Base-by-base conservation (phyloP, 140 eudicot species). In the Flaveria floridana region DNA sequence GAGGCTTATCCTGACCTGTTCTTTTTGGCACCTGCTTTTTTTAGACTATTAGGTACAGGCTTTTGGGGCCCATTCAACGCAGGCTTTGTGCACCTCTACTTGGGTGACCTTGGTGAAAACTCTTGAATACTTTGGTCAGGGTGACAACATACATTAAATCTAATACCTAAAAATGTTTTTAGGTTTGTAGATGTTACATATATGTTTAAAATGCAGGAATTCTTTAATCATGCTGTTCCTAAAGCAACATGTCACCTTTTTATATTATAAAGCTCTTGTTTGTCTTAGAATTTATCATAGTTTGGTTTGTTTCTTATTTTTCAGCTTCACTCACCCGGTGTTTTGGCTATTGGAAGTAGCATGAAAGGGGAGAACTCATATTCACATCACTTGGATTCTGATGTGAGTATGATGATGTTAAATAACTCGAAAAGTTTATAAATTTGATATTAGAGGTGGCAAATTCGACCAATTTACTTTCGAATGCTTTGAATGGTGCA, bases 291-390 rank as follows among this genome's bases (percentile, higher is more conserved):
- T 66, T 75, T 8, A 75, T 65, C 25, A 23, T 57, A 25, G 2
- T 56, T 7, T 64, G 53, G 70, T 16, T 53, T 56, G 20, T 78
- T 20, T 83, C 7, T 75, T 76, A 6, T 26, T 26, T 82, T 81
- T 77, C 85, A 94, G 99, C 99, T 94, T 68, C 88, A 84, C 8
- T 94, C 97, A 55, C 99, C 96, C 50, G 99, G 99, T 84, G 97
- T 94, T 85, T 82, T 94, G 88, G 95, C 99, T 65, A 94, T 94
- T 82, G 99, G 99, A 79, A 94, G 99, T 81, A 94, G 99, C 89
- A 86, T 70, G 95, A 94, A 94, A 88, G 99, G 99, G 47, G 99
- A 94, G 81, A 94, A 94, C 75, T 94, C 99, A 15, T 94, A 94
- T 78, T 94, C 99, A 10, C 99, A 94, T 85, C 99, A 94, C 92